These are phyloP conservation scores for Ogataea hybrid DNA, from an alignment of 1,139 yeast species.

Conservation along the genomic window DNA sequence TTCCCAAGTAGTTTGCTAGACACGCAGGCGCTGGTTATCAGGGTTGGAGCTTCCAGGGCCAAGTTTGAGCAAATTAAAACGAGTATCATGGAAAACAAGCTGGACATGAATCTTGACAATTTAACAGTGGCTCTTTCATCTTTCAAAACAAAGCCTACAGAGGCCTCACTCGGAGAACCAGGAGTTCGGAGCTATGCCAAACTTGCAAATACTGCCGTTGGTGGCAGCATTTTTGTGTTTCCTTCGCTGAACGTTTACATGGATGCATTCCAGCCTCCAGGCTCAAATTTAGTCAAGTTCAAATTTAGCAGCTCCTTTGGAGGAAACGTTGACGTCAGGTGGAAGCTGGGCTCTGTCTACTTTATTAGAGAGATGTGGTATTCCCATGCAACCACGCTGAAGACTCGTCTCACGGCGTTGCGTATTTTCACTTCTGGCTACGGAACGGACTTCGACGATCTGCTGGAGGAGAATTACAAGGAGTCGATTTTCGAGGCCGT, in stretches of 20 bases:
- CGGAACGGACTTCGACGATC: slow-evolving; percentile 38
- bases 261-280: slow-evolving; percentile 64
- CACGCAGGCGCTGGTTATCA: slow-evolving; percentile 65
- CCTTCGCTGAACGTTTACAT: slow-evolving; percentile 75
- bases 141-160: slow-evolving; percentile 43
- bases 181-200: slow-evolving; percentile 54
- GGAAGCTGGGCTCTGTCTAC: slow-evolving; percentile 93
- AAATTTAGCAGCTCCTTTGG: slow-evolving; percentile 72
- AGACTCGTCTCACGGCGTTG: slow-evolving; percentile 43
- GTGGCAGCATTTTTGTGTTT: slow-evolving; percentile 77
- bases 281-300: slow-evolving; percentile 56
- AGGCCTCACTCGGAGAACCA: slow-evolving; percentile 40
- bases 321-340: slow-evolving; percentile 84
- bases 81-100: slow-evolving; percentile 44
- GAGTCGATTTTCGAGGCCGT: slow-evolving; percentile 34
- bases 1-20: slow-evolving; percentile 80
- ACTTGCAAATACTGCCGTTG: slow-evolving; percentile 59
- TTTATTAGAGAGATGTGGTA: slow-evolving; percentile 91
- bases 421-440: slow-evolving; percentile 36
- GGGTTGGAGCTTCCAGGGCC: slow-evolving; percentile 58
- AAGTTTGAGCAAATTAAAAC: slow-evolving; percentile 58
- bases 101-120: slow-evolving; percentile 54
- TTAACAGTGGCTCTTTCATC: slow-evolving; percentile 65
- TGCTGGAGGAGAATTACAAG: slow-evolving; percentile 27
- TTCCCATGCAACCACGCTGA: slow-evolving; percentile 62